Evolutionary conservation across 2,329 filamentous ascomycete genomes (phyloP), one percentile per base, ranked within the genome.

Genomic region (Plenodomus lindquistii): DNA sequence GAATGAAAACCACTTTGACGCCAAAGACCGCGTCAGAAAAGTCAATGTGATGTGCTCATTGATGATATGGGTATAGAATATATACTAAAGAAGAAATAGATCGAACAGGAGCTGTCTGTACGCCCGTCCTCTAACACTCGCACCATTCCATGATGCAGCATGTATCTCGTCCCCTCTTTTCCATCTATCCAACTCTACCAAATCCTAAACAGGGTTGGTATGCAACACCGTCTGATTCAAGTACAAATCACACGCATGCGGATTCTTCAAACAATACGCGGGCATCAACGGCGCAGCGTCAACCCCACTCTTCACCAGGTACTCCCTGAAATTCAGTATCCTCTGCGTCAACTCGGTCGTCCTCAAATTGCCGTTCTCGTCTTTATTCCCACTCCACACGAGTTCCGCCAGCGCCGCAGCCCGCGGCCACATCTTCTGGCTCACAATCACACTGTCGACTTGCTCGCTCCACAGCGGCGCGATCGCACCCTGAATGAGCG

Each of bases 291-390:
- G 75, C 17, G 75, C 63, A 10, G 81, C 81, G 53, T 70, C 66
- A 1, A 84, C 71, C 2, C 80, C 80, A 54, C 77, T 80, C 1
- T 80, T 79, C 42, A 84, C 75, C 6, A 84, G 70, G 52, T 83
- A 84, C 69, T 84, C 81, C 34, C 81, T 74, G 70, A 84, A 84
- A 63, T 84, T 84, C 10, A 83, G 60, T 42, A 84, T 78, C 4
- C 81, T 73, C 68, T 82, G 79, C 9, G 81, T 83, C 54, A 83
- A 64, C 52, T 74, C 60, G 2, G 78, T 82, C 0, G 79, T 81
- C 13, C 79, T 69, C 71, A 82, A 82, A 24, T 73, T 67, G 39
- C 79, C 80, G 2, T 73, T 65, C 15, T 59, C 59, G 52, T 82
- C 77, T 37, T 73, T 71, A 59, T 83, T 83, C 7, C 81, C 81